phyloP scores from a whole-genome alignment of 208 protist genomes.

The Crithidia expoeki region DNA sequence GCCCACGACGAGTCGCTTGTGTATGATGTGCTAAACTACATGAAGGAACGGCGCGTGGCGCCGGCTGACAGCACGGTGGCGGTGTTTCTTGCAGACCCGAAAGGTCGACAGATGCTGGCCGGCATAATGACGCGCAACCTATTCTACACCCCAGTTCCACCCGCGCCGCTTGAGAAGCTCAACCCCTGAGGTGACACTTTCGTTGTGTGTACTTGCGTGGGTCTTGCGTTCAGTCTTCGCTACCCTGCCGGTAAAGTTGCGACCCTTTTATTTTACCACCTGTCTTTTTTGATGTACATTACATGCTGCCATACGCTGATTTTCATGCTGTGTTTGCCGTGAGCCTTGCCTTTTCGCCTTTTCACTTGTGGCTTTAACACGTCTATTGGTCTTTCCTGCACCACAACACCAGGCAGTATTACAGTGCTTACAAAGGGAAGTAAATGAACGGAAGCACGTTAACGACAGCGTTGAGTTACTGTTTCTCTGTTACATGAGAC shows the following conservation, averaged over 20 bases:
- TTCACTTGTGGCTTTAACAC: not conserved
- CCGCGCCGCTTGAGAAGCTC: conserved; percentile 13
- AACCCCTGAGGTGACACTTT: not conserved
- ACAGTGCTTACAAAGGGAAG: too few species aligned
- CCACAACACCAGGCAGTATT: too few species aligned
- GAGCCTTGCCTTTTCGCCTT: not conserved
- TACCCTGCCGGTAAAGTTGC: not conserved
- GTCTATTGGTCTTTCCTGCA: too few species aligned
- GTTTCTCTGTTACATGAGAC: too few species aligned
- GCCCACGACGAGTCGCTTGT: conserved; percentile 52
- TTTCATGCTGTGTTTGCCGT: too few species aligned
- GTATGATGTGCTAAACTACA: conserved; percentile 82
- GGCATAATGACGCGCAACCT: conserved; percentile 41
- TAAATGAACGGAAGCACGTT: too few species aligned
- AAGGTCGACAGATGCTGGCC: conserved; percentile 53
- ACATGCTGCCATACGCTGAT: not conserved
- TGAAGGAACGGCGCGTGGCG: conserved; percentile 68
- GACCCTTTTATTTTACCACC: too few species aligned
- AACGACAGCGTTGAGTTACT: too few species aligned
- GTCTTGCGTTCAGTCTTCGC: not conserved
- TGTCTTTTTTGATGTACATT: not conserved
- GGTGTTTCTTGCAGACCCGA: conserved; percentile 64
- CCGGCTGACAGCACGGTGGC: conserved; percentile 69
- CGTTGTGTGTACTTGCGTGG: not conserved
- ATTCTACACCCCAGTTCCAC: conserved; percentile 30